Base-by-base conservation (phyloP, 768 basidiomycete species). In the Tricholoma matsutake region DNA sequence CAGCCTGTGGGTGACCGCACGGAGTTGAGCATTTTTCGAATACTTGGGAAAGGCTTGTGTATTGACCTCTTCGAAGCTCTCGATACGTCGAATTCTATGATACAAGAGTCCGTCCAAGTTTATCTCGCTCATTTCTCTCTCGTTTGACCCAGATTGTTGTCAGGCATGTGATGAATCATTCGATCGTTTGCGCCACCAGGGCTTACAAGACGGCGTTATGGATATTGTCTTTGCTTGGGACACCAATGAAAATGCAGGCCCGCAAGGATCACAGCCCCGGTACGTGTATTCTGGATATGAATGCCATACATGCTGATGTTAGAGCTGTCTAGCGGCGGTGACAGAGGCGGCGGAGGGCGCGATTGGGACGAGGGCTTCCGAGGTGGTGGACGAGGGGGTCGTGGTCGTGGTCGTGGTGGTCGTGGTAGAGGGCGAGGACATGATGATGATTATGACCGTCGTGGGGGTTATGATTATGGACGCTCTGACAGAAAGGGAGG, bases 51-150 rank as follows among this genome's bases (percentile, higher is more conserved):
- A 37, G 6, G 37, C 31, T 37, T 62, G 47, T 1, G 56, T 49
- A 32, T n/a, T 59, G 37, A 56, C 57, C 18, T 34, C 31, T 22
- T 43, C 43, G 0, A 61, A 98, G 94, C 66, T 91, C 93, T 67
- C 87, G 92, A 60, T 87, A 92, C 65, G 90, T 98, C 18, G 95
- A 98, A 70, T 95, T 87, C 69, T 99, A 88, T 70, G 97, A 99
- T 70, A 92, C 84, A 22, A 78, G 94, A 71, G 94, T 91, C 65
- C 72, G 86, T 66, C 37, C 49, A 34, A 43, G 25, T 58, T 14
- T 7, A 56, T 47, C 8, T 18, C 8, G 37, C 10, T 35, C 3
- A 35, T 52, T 3, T 41, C 32, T 32, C 60, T 35, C 61, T 63
- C 71, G 10, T 67, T 6, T 45, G 54, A 32, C 18, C 11, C 8